Evolutionary conservation across 129 eudicot genomes (phyloP), one percentile per base, ranked within the genome.

Genomic region (Saposhnikovia divaricata): DNA sequence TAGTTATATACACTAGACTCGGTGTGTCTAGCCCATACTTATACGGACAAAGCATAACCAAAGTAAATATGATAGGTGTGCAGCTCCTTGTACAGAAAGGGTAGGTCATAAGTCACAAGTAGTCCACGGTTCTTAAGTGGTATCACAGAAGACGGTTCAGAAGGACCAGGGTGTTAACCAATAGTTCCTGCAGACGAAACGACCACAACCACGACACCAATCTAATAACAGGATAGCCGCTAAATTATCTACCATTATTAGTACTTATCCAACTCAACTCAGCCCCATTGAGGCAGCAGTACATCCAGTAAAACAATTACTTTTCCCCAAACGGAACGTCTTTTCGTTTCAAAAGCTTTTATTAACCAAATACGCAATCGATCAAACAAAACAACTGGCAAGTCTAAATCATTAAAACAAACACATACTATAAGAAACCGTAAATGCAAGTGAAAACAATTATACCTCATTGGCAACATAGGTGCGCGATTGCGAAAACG

Each of bases 381-480:
- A 50, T 50, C 16, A 61, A 72, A 72, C 28, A 71, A 16, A 18
- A 18, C n/a, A 69, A 15, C 8, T 38, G 3, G 43, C 28, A 18
- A 37, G 23, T 39, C 27, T 11, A 16, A 7, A 39, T 38, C 14
- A 39, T 15, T 3, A 3, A 69, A 70, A 16, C 13, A 34, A 34
- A 71, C 27, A 5, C 40, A 34, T 42, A 43, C 8, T 15, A 77
- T 9, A 61, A 40, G 57, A 59, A 45, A 61, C 13, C 21, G 40
- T 19, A 76, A 68, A 80, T 40, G 59, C 48, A 38, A 79, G 57
- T 74, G 3, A 71, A 15, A 71, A 19, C 5, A 83, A 28, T 3
- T 68, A 25, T 77, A 88, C 89, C 92, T 88, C 86, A 18, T 78
- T 72, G 65, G 25, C 48, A 12, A 68, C 79, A 79, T 76, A 81